A percentile compares a stretch with the other conserved stretches of the same genome.
Conservation (phyloP, 139 green algal genomes). For the Chlorella sp. region DNA sequence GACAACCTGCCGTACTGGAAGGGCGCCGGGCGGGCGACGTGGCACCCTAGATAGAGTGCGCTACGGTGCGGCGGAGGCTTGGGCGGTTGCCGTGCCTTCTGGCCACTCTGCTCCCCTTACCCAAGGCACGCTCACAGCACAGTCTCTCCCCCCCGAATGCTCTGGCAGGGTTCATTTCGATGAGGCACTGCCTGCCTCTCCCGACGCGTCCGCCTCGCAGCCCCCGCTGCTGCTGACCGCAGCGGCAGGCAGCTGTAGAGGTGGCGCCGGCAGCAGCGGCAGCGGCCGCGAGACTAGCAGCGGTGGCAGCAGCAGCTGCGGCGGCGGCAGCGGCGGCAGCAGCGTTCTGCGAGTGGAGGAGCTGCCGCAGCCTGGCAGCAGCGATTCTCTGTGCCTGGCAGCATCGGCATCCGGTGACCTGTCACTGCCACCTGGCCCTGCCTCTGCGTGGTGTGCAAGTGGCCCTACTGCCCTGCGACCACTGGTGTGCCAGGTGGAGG, state of each 20-base stretch:
- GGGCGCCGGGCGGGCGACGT: too few relatives aligned
- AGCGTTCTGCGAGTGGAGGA: conserved; percentile 1
- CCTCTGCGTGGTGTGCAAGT: neutral
- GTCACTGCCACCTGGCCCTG: neutral
- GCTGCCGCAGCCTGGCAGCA: neutral
- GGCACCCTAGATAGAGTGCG: too few relatives aligned
- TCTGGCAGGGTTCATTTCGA: conserved; percentile 42
- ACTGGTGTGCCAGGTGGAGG: neutral
- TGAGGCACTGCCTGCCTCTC: neutral
- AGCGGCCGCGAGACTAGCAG: neutral
- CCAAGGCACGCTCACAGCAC: too few relatives aligned
- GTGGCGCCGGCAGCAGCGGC: neutral
- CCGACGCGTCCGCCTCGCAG: neutral
- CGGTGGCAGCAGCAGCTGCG: neutral
- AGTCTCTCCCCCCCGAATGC: too few relatives aligned
- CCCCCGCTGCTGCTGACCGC: neutral
- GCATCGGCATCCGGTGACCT: neutral
- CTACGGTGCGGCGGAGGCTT: too few relatives aligned
- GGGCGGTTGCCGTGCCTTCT: too few relatives aligned
- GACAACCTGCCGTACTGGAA: too few relatives aligned
- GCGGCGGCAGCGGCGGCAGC: neutral
- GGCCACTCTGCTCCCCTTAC: too few relatives aligned
- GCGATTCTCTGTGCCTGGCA: neutral
- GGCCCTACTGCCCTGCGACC: neutral
- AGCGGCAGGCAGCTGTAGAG: too few relatives aligned